Evolutionary conservation across 257 asterid species (phyloP).

Genomic region (Lavandula angustifolia): DNA sequence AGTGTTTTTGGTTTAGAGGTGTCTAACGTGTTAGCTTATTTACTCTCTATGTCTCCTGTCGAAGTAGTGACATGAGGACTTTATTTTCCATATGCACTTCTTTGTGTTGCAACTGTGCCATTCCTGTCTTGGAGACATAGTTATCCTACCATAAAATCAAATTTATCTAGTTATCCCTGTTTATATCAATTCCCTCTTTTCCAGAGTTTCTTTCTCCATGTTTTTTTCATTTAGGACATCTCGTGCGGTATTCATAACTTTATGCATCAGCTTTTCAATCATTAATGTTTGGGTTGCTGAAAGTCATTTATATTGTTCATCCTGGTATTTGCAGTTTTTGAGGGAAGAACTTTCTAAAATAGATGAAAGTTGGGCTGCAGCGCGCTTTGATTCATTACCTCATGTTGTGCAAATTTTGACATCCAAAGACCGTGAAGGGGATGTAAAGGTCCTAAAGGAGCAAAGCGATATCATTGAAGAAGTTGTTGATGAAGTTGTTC

Average conservation of each 20-base stretch:
- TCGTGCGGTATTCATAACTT: constrained; percentile 15
- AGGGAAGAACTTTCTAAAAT: constrained; percentile 85
- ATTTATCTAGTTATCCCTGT: not conserved
- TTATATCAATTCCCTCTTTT: not conserved
- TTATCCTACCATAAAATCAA: constrained; percentile 6
- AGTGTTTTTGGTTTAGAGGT: constrained; percentile 18
- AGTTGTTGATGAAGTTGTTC: constrained; percentile 99
- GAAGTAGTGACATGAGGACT: constrained; percentile 3
- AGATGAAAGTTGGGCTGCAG: constrained; percentile 95
- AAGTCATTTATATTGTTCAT: constrained; percentile 26
- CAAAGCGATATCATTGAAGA: constrained; percentile 95
- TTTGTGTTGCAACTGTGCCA: constrained; percentile 6
- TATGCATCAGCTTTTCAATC: not conserved
- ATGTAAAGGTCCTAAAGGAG: constrained; percentile 77
- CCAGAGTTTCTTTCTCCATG: constrained; percentile 8
- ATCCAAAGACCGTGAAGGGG: constrained; percentile 96
- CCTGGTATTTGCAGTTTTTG: constrained; percentile 60
- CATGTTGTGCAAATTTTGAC: constrained; percentile 97
- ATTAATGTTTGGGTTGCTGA: constrained; percentile 2
- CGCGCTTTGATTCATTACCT: constrained; percentile 96
- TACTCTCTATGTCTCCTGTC: constrained; percentile 2
- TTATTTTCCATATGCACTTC: constrained; percentile 19
- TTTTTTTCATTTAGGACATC: constrained; percentile 21
- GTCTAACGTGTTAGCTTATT: constrained; percentile 15
- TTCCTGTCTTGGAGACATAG: constrained; percentile 2